Evolutionary conservation across 768 basidiomycete genomes (phyloP).

Genomic region (Candolleomyces eurysporus): DNA sequence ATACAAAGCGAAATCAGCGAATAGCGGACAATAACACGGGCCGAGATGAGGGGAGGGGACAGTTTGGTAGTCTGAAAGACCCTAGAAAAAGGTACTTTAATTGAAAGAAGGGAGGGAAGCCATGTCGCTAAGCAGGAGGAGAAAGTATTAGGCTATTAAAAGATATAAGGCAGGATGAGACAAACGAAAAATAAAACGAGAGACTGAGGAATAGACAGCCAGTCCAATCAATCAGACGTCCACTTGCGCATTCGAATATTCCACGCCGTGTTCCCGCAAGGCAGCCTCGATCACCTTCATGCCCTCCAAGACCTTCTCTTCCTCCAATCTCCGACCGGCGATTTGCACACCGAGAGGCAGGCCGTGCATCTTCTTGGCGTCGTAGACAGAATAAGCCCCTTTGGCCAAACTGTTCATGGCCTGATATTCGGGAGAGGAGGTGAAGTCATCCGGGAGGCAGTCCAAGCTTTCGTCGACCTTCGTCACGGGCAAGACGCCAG

Average conservation of each 20-base stretch:
- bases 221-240: background rate
- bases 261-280: conserved; percentile 27
- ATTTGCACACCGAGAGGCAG: conserved; percentile 69
- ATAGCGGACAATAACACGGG: too few species aligned
- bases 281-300: conserved; percentile 55
- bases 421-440: conserved; percentile 27
- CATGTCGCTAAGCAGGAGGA: background rate
- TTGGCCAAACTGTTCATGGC: conserved; percentile 33
- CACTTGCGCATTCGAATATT: background rate
- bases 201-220: background rate
- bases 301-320: conserved; percentile 70
- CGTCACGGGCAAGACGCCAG: conserved; percentile 61
- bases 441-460: conserved; percentile 32
- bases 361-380: conserved; percentile 62
- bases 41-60: too few species aligned
- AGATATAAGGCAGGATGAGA: background rate
- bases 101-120: background rate
- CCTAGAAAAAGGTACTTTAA: background rate
- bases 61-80: background rate
- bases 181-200: background rate
- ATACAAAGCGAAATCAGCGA: too few species aligned
- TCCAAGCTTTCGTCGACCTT: conserved; percentile 42
- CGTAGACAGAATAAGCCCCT: conserved; percentile 49
- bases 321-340: conserved; percentile 59
- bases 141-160: background rate